Conservation (phyloP, 2,329 filamentous ascomycete genomes). For the Aspergillus sergii region DNA sequence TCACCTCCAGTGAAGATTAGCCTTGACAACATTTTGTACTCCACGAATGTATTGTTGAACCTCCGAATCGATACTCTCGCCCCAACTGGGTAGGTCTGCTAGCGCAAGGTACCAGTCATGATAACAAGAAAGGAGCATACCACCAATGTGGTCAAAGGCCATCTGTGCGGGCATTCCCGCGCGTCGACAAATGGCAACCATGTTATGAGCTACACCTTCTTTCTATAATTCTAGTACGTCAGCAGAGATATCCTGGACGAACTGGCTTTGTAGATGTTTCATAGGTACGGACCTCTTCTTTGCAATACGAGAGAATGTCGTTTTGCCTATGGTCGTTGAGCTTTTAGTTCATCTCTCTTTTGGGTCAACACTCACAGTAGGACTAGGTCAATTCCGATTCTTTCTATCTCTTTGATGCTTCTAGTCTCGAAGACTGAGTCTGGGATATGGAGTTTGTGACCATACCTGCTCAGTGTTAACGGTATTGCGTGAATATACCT, state of each 20-base stretch:
- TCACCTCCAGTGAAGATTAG: conserved; percentile 31
- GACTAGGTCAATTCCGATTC: conserved; percentile 22
- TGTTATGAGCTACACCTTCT: conserved; percentile 25
- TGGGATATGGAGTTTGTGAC: conserved; percentile 21
- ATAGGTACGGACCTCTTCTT: conserved; percentile 24
- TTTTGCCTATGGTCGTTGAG: conserved; percentile 21
- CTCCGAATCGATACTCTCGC: conserved; percentile 24
- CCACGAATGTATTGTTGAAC: conserved; percentile 28
- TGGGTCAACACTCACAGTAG: conserved; percentile 17
- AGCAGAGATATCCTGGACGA: background rate
- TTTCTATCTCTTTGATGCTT: conserved; percentile 22
- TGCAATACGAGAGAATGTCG: conserved; percentile 30
- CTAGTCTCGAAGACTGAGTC: conserved; percentile 21
- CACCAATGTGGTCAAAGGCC: conserved; percentile 26
- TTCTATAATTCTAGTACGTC: conserved; percentile 7
- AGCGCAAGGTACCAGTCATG: conserved; percentile 27
- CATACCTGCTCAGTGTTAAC: conserved; percentile 14
- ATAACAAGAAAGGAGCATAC: conserved; percentile 24
- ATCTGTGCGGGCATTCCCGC: conserved; percentile 22
- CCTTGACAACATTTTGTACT: conserved; percentile 24
- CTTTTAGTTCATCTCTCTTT: background rate
- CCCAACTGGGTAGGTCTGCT: conserved; percentile 26
- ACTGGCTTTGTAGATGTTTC: background rate
- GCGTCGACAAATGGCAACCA: conserved; percentile 23
- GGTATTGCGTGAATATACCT: background rate